These are phyloP conservation scores for Peronosclerospora sorghi DNA, from an alignment of 352 stramenopile genomes.

Conservation along the genomic window DNA sequence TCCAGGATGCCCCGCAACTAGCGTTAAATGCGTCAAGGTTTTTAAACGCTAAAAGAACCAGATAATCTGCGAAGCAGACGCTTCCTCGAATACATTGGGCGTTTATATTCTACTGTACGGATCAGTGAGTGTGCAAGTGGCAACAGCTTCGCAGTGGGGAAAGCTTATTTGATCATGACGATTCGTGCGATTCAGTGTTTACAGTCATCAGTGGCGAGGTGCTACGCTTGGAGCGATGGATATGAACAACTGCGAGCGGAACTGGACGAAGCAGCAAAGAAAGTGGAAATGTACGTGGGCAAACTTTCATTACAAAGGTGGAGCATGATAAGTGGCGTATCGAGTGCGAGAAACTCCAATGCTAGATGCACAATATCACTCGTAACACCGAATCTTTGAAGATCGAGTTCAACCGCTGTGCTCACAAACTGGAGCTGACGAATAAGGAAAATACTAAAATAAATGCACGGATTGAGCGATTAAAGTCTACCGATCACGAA, in stretches of 20 bases:
- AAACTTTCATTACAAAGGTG: constrained; percentile 17
- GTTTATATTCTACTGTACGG: constrained; percentile 59
- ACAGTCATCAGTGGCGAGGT: constrained; percentile 72
- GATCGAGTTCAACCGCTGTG: constrained; percentile 37
- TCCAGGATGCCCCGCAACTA: too few relatives aligned
- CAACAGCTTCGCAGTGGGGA: constrained; percentile 49
- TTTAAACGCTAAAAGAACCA: constrained; percentile 20
- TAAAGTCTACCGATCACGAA: constrained; percentile 43
- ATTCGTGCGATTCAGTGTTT: constrained; percentile 70
- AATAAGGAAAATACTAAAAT: constrained; percentile 39
- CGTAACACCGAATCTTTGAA: constrained; percentile 34
- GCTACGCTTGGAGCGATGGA: constrained; percentile 73
- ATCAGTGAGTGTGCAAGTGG: constrained; percentile 40
- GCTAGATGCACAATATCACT: constrained; percentile 21
- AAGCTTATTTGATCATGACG: constrained; percentile 64
- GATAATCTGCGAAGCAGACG: constrained; percentile 14
- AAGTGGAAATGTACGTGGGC: constrained; percentile 19
- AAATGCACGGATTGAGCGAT: constrained; percentile 41
- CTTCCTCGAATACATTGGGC: constrained; percentile 13
- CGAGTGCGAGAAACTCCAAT: constrained; percentile 38
- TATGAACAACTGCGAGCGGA: too few relatives aligned
- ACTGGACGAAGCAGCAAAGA: constrained; percentile 38
- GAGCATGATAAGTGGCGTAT: constrained; percentile 40
- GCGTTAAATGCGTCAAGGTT: constrained; percentile 23
- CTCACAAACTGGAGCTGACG: constrained; percentile 37